These are phyloP conservation scores for Chlamydomonas applanata DNA, from an alignment of 139 green algal species.

Conservation along the genomic window DNA sequence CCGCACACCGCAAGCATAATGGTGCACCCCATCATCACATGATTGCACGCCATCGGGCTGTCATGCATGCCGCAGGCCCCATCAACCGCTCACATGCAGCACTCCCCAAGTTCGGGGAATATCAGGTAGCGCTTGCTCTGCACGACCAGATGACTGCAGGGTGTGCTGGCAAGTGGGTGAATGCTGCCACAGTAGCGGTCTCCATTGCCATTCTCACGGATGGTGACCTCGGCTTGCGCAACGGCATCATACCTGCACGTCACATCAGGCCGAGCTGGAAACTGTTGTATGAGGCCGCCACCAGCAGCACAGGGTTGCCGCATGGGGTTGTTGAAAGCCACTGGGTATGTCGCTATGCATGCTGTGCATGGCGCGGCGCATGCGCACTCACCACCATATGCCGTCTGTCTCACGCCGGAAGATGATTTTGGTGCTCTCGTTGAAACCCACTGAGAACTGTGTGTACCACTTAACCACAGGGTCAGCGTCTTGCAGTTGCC, in stretches of 20 bases:
- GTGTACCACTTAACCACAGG: not conserved
- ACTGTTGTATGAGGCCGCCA: too few relatives aligned
- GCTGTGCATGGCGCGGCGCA: too few relatives aligned
- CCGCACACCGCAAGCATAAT: too few relatives aligned
- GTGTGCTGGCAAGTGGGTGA: slow-evolving; percentile 32
- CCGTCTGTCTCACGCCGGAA: slow-evolving; percentile 10
- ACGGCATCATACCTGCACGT: slow-evolving; percentile 11
- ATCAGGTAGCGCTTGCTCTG: slow-evolving; percentile 42
- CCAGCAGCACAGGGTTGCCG: too few relatives aligned
- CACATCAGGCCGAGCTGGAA: too few relatives aligned
- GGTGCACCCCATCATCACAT: too few relatives aligned
- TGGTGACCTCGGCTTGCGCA: not conserved
- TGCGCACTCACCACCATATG: slow-evolving; percentile 9
- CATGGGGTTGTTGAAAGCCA: too few relatives aligned
- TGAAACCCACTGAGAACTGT: slow-evolving; percentile 21
- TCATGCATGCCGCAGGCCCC: too few relatives aligned
- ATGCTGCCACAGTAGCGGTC: slow-evolving; percentile 37
- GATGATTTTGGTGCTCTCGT: slow-evolving; percentile 23
- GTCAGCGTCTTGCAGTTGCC: not conserved
- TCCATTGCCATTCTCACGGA: slow-evolving; percentile 19
- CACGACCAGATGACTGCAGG: slow-evolving; percentile 35
- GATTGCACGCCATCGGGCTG: too few relatives aligned
- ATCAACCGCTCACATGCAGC: slow-evolving; percentile 28
- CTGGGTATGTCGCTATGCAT: too few relatives aligned
- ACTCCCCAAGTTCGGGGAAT: slow-evolving; percentile 35